Evolutionary conservation across 176 grass and related monocot species (phyloP).

Genomic region (Zoysia pacifica): DNA sequence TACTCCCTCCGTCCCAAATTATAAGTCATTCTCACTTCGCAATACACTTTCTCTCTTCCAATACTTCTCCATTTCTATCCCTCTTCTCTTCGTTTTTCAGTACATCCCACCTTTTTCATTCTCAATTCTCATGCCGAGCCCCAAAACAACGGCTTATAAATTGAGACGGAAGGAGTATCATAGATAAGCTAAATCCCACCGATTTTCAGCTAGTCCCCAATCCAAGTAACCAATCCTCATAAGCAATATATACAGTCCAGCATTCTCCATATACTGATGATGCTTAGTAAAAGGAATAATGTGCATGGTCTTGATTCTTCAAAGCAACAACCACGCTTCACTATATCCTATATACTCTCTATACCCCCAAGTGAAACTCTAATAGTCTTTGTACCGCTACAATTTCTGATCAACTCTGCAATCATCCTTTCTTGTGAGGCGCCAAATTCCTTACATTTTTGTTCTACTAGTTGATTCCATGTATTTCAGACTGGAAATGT

Average conservation of each 20-base stretch:
- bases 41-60: too few relatives aligned
- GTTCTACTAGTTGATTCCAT: background rate
- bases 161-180: too few relatives aligned
- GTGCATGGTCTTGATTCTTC: background rate
- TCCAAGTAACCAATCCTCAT: background rate
- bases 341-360: background rate
- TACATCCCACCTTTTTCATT: too few relatives aligned
- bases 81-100: too few relatives aligned
- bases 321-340: slow-evolving; percentile 3
- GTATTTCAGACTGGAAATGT: background rate
- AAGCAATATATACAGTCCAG: background rate
- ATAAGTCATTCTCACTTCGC: too few relatives aligned
- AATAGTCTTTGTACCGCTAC: background rate
- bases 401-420: background rate
- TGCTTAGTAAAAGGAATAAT: background rate
- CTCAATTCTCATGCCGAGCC: too few relatives aligned
- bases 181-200: background rate
- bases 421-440: background rate
- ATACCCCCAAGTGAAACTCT: background rate
- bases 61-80: too few relatives aligned
- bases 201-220: background rate
- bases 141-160: too few relatives aligned
- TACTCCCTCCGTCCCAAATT: too few relatives aligned
- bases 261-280: background rate
- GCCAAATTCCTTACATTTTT: background rate